phyloP scores from a whole-genome alignment of 75 land plant species.

The Larix kaempferi region DNA sequence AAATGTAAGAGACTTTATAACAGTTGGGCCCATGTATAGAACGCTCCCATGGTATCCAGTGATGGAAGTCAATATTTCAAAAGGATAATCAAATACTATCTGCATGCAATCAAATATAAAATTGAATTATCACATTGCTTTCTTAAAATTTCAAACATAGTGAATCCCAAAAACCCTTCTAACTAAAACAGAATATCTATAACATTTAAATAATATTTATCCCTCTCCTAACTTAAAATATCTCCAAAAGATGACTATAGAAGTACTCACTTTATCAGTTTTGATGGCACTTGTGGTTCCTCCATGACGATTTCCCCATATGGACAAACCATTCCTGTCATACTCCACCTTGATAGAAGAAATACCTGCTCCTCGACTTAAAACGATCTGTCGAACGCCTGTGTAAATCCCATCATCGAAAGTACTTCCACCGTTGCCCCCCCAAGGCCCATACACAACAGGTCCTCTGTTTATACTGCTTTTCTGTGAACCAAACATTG shows the following conservation, averaged over 20 bases:
- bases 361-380: conserved; percentile 40
- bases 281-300: conserved; percentile 30
- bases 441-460: conserved; percentile 50
- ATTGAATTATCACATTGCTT: no score
- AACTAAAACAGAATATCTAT: no score
- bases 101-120: conserved; percentile 8
- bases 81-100: conserved; percentile 55
- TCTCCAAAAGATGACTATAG: background rate
- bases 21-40: conserved; percentile 45
- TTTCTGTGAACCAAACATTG: background rate
- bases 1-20: conserved; percentile 49
- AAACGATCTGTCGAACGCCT: conserved; percentile 43
- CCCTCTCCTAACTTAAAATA: no score
- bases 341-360: conserved; percentile 37
- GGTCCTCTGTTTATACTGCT: conserved; percentile 5
- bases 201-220: no score
- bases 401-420: conserved; percentile 56
- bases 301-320: conserved; percentile 55
- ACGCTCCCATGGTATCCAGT: conserved; percentile 36
- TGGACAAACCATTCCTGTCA: conserved; percentile 33
- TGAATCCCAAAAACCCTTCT: no score
- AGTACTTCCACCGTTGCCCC: conserved; percentile 40
- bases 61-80: conserved; percentile 42
- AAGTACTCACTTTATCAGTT: conserved; percentile 26
- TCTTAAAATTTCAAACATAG: no score